A percentile compares a stretch with the other conserved stretches of the same genome.
phyloP scores from a whole-genome alignment of 371 early-diverging fungal genomes.

The Mortierella polycephala region DNA sequence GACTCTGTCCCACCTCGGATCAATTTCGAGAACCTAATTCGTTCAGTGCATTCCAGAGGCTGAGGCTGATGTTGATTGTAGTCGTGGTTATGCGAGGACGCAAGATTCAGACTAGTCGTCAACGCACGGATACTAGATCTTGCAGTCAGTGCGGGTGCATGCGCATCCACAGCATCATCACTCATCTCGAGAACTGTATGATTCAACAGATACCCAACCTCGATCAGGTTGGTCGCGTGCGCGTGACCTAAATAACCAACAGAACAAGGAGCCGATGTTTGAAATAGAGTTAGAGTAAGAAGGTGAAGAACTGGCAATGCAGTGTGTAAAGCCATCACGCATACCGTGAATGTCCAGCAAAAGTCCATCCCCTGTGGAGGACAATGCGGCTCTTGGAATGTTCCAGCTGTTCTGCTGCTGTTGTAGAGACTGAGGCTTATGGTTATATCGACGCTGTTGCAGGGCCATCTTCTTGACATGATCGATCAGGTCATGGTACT shows the following conservation, averaged over 20 bases:
- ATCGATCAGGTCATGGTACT: constrained; percentile 45
- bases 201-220: constrained; percentile 40
- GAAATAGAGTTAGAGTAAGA: not conserved
- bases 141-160: not conserved
- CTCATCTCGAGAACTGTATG: constrained; percentile 9
- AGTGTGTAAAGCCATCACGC: not conserved
- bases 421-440: no score
- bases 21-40: constrained; percentile 11
- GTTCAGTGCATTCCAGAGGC: no score
- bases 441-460: constrained; percentile 10
- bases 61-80: no score
- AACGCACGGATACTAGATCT: constrained; percentile 33
- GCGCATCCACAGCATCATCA: constrained; percentile 11
- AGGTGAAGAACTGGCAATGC: not conserved
- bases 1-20: constrained; percentile 29
- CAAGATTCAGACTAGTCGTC: not conserved
- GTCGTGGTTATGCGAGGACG: not conserved
- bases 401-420: not conserved
- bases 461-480: constrained; percentile 28
- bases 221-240: constrained; percentile 43
- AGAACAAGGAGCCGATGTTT: not conserved
- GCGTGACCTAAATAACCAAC: constrained; percentile 26
- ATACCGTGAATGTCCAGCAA: constrained; percentile 51
- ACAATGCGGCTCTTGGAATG: not conserved
- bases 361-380: constrained; percentile 10